phyloP scores from a whole-genome alignment of 495 filamentous ascomycete genomes.

The Tuber borchii region DNA sequence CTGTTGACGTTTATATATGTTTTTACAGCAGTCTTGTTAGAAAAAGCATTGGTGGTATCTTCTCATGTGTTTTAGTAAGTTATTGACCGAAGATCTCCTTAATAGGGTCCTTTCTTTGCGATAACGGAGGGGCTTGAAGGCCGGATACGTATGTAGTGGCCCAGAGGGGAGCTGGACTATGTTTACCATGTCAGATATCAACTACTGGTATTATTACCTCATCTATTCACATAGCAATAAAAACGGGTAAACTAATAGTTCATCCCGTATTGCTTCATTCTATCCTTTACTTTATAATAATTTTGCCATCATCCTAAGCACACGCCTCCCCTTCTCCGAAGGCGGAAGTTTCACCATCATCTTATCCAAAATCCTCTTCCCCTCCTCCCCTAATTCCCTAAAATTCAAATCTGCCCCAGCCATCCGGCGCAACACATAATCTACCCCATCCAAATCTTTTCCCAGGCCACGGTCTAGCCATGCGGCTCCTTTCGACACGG shows the following conservation, averaged over 20 bases:
- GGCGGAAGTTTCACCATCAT: not conserved
- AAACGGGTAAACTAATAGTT: not conserved
- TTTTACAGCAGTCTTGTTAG: not conserved
- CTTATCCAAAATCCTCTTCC: not conserved
- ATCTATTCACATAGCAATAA: not conserved
- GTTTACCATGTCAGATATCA: not conserved
- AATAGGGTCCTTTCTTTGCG: not conserved
- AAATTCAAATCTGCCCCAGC: not conserved
- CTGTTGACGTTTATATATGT: not conserved
- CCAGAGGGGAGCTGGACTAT: not conserved
- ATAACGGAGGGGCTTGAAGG: not conserved
- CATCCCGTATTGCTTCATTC: not conserved
- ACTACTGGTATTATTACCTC: not conserved
- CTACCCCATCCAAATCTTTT: not conserved
- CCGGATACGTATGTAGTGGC: not conserved
- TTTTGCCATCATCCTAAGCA: not conserved
- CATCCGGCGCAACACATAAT: not conserved
- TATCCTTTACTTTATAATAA: not conserved
- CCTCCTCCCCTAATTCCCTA: not conserved
- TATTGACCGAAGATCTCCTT: not conserved
- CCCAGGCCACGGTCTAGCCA: too few relatives aligned
- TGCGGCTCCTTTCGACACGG: too few relatives aligned
- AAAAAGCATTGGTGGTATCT: not conserved
- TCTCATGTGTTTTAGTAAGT: not conserved
- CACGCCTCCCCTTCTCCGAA: too few relatives aligned